Conservation (phyloP, 2,329 filamentous ascomycete genomes). For the Escovopsis sp. region DNA sequence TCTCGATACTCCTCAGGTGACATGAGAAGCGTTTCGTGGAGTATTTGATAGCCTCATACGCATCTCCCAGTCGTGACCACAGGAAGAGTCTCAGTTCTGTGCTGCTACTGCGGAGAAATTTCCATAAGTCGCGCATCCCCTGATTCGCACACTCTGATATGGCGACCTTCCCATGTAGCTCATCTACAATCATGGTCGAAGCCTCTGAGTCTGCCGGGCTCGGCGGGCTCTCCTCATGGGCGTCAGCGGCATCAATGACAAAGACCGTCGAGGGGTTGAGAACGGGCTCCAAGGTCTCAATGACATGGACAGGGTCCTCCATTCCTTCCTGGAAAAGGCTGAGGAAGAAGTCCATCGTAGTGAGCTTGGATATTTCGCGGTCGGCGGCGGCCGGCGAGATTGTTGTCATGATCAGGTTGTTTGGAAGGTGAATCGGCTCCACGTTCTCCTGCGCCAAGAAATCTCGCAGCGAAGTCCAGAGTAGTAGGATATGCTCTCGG, state of each 20-base stretch:
- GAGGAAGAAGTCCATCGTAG: constrained; percentile 92
- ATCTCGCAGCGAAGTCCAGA: constrained; percentile 44
- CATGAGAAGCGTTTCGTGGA: constrained; percentile 80
- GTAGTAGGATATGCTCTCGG: constrained; percentile 40
- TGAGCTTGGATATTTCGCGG: constrained; percentile 79
- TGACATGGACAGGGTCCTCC: constrained; percentile 67
- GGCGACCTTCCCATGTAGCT: constrained; percentile 14
- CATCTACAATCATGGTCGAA: constrained; percentile 3
- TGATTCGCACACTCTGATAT: constrained; percentile 39
- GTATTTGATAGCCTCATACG: constrained; percentile 75
- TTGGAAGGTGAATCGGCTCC: constrained; percentile 48
- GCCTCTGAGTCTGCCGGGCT: constrained; percentile 7
- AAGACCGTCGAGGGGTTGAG: constrained; percentile 55
- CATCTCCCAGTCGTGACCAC: constrained; percentile 82
- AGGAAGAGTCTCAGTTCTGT: constrained; percentile 73
- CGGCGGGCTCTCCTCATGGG: not conserved
- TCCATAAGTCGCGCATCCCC: constrained; percentile 62
- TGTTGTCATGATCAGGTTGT: constrained; percentile 80
- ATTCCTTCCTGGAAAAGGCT: constrained; percentile 75
- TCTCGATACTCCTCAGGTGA: constrained; percentile 70
- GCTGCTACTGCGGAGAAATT: constrained; percentile 69
- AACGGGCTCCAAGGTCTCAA: constrained; percentile 85
- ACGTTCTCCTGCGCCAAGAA: constrained; percentile 27
- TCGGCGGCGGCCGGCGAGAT: constrained; percentile 74
- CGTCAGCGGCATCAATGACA: constrained; percentile 10